Evolutionary conservation across 108 stramenopile genomes (phyloP), one percentile per base, ranked within the genome.

Genomic region (Schizochytrium sp.): DNA sequence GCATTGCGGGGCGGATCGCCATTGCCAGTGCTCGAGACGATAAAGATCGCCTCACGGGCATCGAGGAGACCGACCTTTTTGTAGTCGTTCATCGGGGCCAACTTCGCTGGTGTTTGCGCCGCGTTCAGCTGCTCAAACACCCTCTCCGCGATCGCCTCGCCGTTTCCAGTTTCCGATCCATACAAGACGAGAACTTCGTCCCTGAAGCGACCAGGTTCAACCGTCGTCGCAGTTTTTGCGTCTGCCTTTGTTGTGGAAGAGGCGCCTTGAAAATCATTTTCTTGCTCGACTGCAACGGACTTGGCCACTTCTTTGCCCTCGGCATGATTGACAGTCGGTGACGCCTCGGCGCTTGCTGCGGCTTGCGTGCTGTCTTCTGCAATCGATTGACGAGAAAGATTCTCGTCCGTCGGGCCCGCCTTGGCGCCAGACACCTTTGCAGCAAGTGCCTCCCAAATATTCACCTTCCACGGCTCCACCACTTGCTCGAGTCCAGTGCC

Each of bases 401-500:
- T 34, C 34, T 34, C 55, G 2, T 14, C 14, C 4, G 14, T 1
- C 55, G 55, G 55, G 55, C 55, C 55, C 55, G 55, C 55, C 55
- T 69, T 69, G 63, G 8, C 41, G 63, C 8, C 63, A 69, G 63
- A 23, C 8, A 69, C 63, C 63, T 69, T 41, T 14, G 63, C 41
- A 10, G 63, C 48, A 5, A 92, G 18, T 10, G 89, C 47, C 2
- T 41, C 16, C 53, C 45, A 58, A 16, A 96, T 87, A 23, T 57
- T 87, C 23, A 25, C 71, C 10, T 60, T 87, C 96, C 96, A 98
- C 5, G 94, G 95, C 69, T 98, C 96, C 29, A 98, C 97, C 12
- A 93, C 93, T 16, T 95, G 94, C 72, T 97, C 96, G 69, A 98
- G 90, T 3, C 96, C 96, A 5, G 94, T 95, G 4, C 93, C 97